phyloP scores from a whole-genome alignment of 495 filamentous ascomycete species.

The Penicillium taxi region DNA sequence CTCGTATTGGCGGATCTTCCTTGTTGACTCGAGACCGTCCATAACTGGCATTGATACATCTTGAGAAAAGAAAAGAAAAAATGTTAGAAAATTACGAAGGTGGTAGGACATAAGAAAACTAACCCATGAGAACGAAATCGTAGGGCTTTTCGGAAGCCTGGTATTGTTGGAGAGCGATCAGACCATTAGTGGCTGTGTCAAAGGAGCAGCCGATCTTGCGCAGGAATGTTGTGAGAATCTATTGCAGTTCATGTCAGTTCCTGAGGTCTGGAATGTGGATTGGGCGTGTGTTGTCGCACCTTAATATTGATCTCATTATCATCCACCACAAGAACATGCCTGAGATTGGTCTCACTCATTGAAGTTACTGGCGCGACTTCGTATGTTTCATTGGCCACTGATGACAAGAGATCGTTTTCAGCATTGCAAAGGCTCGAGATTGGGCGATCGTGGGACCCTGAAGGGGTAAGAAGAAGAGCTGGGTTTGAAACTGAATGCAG shows the following conservation, averaged over 20 bases:
- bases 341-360: no score
- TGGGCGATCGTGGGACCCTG: neutral
- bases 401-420: no score
- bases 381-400: no score
- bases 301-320: constrained; percentile 46
- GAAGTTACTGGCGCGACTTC: no score
- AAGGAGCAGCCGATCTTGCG: constrained; percentile 43
- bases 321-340: constrained; percentile 40
- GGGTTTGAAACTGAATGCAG: neutral
- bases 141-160: constrained; percentile 24
- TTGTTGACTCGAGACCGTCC: constrained; percentile 52
- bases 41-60: constrained; percentile 62
- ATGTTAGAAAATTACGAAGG: neutral
- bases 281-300: constrained; percentile 10
- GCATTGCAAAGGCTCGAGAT: neutral
- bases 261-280: neutral
- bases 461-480: neutral
- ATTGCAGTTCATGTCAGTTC: neutral
- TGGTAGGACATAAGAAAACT: neutral
- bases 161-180: constrained; percentile 50
- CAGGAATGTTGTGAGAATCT: constrained; percentile 46
- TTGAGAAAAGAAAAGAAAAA: no score
- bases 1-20: constrained; percentile 49
- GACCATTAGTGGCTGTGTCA: constrained; percentile 49
- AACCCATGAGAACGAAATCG: constrained; percentile 53